Evolutionary conservation across 306 rosid species (phyloP), one percentile per base, ranked within the genome.

Genomic region (Prunus dulcis): DNA sequence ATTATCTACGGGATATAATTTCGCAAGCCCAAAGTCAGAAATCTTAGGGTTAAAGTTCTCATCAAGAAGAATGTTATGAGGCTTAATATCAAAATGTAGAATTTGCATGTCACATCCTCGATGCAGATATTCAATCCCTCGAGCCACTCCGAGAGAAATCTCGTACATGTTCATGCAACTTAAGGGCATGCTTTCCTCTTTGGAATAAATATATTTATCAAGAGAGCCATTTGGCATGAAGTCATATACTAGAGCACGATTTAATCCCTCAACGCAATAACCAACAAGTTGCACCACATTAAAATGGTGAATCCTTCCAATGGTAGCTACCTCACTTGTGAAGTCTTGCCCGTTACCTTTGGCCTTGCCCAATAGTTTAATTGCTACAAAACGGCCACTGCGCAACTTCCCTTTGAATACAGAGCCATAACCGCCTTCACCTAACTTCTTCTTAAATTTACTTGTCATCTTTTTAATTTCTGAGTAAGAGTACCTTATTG

Each of bases 251-350:
- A 34, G 74, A 65, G 50, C 70, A 1, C 70, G 51, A 25, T 65
- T 51, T 3, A 81, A 46, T 28, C 74, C 20, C 78, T 88, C 60
- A 17, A 73, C 61, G 17, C 7, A 20, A 74, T 82, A 34, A 49
- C 70, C 52, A 41, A 65, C 51, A 38, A 41, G 70, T 41, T 4
- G 70, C 70, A 41, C 70, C 1, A 65, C 18, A 41, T 65, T 65
- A 1, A 20, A 52, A n/a, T 65, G 70, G 51, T 38, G 52, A 65
- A 65, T 65, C 30, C 70, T 65, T 38, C 70, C 70, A 4, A 65
- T 11, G 2, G 70, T 65, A 41, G 70, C 51, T 38, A 41, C 51
- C 51, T 65, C 52, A 20, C 28, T 65, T 0, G 13, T 34, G 28
- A 41, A 65, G 14, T 65, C 30, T 20, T 65, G 51, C 1, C 70